Evolutionary conservation across 1,284 basidiomycete species (phyloP), one percentile per base, ranked within the genome.

Genomic region (Fomitopsis schrenkii): DNA sequence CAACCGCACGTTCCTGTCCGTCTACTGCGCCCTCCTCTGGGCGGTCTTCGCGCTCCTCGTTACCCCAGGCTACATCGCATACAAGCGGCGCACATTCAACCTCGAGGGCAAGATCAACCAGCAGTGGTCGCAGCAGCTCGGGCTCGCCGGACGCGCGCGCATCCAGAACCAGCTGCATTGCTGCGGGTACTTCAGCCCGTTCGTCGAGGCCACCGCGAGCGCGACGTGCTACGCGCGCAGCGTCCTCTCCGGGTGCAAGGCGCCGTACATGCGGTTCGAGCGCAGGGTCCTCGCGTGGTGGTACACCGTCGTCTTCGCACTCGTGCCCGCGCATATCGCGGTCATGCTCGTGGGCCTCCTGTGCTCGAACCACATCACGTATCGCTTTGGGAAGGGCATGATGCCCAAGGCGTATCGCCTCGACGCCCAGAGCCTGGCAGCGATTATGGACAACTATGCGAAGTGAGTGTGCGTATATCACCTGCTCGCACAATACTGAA

Each of bases 341-440:
- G 75, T 81, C 70, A 85, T 86, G 70, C 63, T 84, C 63, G 74
- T 75, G 10, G 79, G 75, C 30, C 71, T 87, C 54, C 72, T 87
- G 44, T 86, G 83, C 73, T 81, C 82, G 54, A 86, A 86, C 72
- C 84, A 86, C 65, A 77, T 87, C 70, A 87, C 85, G 44, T 86
- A 87, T 71, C 77, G 85, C 58, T 86, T 86, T 73, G 85, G 84
- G 5, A 87, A 87, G 75, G 85, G 85, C 63, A 78, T 87, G 75
- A 86, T 83, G 71, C 85, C 85, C 57, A 83, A 85, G 75, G 80
- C 81, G 57, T 87, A 87, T 74, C 77, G 84, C 55, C 77, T 87
- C 55, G 80, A 83, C 73, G 73, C 81, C 74, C 78, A 77, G 67
- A 79, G 77, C 62, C 84, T 85, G 80, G 83, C 83, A 0, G 78